A percentile compares a stretch with the other conserved stretches of the same genome.
phyloP scores from a whole-genome alignment of 106 monocot species.

The Phalaenopsis aphrodite region DNA sequence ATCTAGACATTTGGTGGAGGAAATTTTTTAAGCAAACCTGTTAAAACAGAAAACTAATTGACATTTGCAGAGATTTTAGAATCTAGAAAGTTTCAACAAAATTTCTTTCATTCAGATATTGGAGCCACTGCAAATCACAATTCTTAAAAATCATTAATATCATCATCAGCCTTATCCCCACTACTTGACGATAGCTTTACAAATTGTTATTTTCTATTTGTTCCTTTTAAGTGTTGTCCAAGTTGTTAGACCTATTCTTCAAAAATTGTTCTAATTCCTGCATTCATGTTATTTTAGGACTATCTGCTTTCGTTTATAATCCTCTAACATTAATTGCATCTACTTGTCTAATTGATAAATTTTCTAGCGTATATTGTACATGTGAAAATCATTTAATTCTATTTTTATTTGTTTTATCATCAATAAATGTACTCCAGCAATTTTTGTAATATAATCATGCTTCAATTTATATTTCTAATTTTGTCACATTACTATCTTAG shows the following conservation, averaged over 20 bases:
- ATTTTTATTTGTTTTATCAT: neutral
- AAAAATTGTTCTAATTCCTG: neutral
- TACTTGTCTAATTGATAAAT: neutral
- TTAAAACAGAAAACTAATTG: neutral
- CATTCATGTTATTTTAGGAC: neutral
- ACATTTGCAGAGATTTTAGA: neutral
- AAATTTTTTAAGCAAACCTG: neutral
- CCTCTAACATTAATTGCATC: neutral
- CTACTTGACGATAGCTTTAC: neutral
- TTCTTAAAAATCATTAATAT: neutral
- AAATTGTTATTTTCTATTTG: neutral
- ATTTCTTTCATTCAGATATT: neutral
- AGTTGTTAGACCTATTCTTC: neutral
- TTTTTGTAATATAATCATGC: neutral
- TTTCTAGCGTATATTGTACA: neutral
- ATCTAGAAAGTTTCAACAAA: neutral
- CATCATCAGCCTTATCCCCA: neutral
- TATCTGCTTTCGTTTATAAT: neutral
- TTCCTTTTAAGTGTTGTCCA: no score
- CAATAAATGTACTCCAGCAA: neutral
- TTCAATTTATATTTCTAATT: neutral
- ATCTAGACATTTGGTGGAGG: neutral
- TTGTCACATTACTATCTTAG: neutral
- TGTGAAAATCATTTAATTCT: neutral
- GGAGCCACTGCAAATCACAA: neutral